Conservation (phyloP, 345 rosid genomes). For the Eucalyptus dawsonii region DNA sequence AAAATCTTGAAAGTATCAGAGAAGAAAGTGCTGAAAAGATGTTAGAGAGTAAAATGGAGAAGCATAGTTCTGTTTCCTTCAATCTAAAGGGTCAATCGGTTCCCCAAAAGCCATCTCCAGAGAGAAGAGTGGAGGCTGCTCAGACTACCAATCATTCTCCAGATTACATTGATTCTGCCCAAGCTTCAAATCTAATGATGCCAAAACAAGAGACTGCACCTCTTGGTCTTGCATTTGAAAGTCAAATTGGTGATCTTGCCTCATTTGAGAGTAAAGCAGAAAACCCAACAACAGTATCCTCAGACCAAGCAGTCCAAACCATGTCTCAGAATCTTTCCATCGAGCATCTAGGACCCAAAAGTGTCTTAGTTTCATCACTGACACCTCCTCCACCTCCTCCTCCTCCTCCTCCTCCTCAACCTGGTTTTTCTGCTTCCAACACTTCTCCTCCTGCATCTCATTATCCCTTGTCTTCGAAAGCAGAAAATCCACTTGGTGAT, state of each 20-base stretch:
- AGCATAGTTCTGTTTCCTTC: slow-evolving; percentile 10
- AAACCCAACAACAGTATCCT: not conserved
- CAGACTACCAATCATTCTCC: not conserved
- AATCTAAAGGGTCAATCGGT: slow-evolving; percentile 6
- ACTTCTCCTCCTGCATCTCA: not conserved
- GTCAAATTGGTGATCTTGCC: slow-evolving; percentile 6
- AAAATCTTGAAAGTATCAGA: slow-evolving; percentile 28
- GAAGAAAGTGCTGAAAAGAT: slow-evolving; percentile 4
- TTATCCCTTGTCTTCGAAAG: not conserved
- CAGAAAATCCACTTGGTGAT: not conserved
- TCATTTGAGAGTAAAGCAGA: slow-evolving; percentile 2
- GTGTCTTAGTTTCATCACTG: slow-evolving; percentile 7
- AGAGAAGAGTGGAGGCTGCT: not conserved
- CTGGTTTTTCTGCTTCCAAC: slow-evolving; percentile 9
- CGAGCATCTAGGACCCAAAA: slow-evolving; percentile 7
- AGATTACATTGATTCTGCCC: not conserved
- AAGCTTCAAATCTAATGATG: slow-evolving; percentile 11
- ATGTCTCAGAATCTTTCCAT: not conserved
- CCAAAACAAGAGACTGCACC: slow-evolving; percentile 18
- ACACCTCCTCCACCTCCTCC: slow-evolving; percentile 13
- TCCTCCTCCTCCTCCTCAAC: slow-evolving; percentile 7
- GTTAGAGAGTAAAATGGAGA: not conserved
- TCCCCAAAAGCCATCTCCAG: slow-evolving; percentile 8
- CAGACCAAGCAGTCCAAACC: not conserved
- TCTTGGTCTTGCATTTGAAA: slow-evolving; percentile 1